A percentile compares a stretch with the other conserved stretches of the same genome.
These are phyloP conservation scores for Lobosporangium transversale DNA, from an alignment of 192 early-diverging fungal species.

Conservation along the genomic window DNA sequence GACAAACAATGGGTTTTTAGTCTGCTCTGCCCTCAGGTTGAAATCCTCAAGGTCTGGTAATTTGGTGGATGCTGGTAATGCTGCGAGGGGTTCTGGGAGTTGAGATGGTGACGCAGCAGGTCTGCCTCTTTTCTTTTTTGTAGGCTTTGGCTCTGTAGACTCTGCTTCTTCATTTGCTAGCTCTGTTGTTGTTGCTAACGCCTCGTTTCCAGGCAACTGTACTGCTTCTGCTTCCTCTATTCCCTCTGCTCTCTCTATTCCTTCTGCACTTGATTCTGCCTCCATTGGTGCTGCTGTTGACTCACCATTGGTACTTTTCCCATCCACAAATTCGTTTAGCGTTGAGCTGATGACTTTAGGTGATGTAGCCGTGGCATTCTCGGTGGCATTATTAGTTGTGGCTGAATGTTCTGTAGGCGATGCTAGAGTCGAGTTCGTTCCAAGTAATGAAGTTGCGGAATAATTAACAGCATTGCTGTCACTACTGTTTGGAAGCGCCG, in stretches of 20 bases:
- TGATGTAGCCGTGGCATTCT: too few relatives aligned
- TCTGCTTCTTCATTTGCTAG: background rate
- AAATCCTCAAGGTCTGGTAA: conserved; percentile 42
- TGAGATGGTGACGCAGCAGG: background rate
- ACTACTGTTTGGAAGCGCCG: too few relatives aligned
- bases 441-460: too few relatives aligned
- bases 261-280: too few relatives aligned
- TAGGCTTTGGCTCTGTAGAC: background rate
- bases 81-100: conserved; percentile 22
- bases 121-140: conserved; percentile 12
- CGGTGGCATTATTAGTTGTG: too few relatives aligned
- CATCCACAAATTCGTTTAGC: too few relatives aligned
- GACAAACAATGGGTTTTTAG: conserved; percentile 41
- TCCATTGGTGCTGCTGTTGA: background rate
- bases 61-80: conserved; percentile 19
- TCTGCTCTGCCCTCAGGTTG: conserved; percentile 28
- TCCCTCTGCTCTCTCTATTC: background rate
- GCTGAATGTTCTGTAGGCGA: too few relatives aligned
- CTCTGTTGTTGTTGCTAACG: background rate
- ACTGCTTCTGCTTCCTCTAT: background rate
- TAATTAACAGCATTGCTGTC: too few relatives aligned
- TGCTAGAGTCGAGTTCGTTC: too few relatives aligned
- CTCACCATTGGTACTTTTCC: too few relatives aligned
- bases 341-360: too few relatives aligned
- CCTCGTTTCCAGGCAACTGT: background rate